Percentiles rank a stretch among this genome's conserved stretches.
phyloP scores from a whole-genome alignment of 805 yeast species.

The Clavispora phyllophila region DNA sequence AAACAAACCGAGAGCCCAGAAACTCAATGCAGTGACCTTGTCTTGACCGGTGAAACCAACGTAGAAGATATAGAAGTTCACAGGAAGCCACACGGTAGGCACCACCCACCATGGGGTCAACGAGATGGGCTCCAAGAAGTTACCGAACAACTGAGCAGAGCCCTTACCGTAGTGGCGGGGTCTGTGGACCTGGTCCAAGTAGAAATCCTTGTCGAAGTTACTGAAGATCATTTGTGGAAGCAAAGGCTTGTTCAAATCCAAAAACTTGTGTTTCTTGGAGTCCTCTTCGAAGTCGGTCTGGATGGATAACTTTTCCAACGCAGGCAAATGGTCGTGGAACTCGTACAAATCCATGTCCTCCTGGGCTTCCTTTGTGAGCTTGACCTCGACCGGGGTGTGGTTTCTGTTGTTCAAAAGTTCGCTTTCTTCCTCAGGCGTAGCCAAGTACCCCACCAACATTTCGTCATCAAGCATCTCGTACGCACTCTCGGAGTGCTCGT shows the following conservation, averaged over 20 bases:
- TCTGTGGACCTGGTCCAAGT: conserved; percentile 93
- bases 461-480: conserved; percentile 81
- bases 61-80: conserved; percentile 57
- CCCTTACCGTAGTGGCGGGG: conserved; percentile 98
- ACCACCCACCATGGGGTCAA: conserved; percentile 94
- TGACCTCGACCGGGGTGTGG: conserved; percentile 56
- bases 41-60: conserved; percentile 52
- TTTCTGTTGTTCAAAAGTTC: conserved; percentile 60
- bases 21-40: conserved; percentile 41
- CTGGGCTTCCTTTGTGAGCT: conserved; percentile 21
- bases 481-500: conserved; percentile 80
- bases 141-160: conserved; percentile 93
- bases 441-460: conserved; percentile 75
- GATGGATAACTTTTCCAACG: conserved; percentile 65
- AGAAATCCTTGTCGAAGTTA: conserved; percentile 79
- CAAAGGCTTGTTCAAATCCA: conserved; percentile 80
- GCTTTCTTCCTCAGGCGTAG: conserved; percentile 72
- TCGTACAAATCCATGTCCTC: conserved; percentile 28
- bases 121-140: conserved; percentile 86
- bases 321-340: conserved; percentile 60
- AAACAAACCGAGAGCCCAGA: conserved; percentile 77
- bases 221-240: conserved; percentile 74
- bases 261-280: conserved; percentile 70
- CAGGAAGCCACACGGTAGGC: conserved; percentile 84
- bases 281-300: conserved; percentile 77